Percentiles rank a stretch among this genome's conserved stretches.
Evolutionary conservation across 495 filamentous ascomycete species (phyloP).

Genomic region (Usnea hakonensis): DNA sequence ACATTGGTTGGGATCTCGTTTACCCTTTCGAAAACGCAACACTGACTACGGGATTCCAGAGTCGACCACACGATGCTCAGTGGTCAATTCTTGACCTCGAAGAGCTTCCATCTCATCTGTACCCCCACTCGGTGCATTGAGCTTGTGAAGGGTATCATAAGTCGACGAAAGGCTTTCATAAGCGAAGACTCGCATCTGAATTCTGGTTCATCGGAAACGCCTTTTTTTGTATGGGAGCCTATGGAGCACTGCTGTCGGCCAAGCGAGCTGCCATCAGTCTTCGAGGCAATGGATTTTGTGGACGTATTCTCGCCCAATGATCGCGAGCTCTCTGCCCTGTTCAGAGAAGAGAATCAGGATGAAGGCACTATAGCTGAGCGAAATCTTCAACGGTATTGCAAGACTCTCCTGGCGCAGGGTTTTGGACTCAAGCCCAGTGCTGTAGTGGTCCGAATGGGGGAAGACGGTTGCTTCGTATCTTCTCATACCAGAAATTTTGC

Average conservation of each 20-base stretch:
- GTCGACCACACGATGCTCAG: conserved; percentile 55
- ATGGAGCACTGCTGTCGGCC: conserved; percentile 81
- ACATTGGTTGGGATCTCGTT: neutral
- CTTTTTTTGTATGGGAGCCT: conserved; percentile 89
- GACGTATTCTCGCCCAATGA: conserved; percentile 89
- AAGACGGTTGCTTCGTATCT: conserved; percentile 51
- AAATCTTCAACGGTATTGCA: conserved; percentile 7
- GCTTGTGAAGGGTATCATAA: conserved; percentile 56
- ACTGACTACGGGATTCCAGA: neutral
- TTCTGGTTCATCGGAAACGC: conserved; percentile 30
- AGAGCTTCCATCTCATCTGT: conserved; percentile 84
- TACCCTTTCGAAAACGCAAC: neutral
- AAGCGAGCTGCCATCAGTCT: conserved; percentile 63
- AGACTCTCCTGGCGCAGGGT: conserved; percentile 49
- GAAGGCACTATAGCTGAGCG: neutral
- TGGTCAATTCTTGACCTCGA: conserved; percentile 54
- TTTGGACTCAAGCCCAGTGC: conserved; percentile 42
- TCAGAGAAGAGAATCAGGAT: neutral
- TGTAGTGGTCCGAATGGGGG: conserved; percentile 50
- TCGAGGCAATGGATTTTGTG: conserved; percentile 61
- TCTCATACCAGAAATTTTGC: conserved; percentile 29
- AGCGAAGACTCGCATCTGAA: neutral
- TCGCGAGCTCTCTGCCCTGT: conserved; percentile 52
- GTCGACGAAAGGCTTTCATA: conserved; percentile 34
- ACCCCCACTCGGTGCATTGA: conserved; percentile 67